phyloP scores from a whole-genome alignment of 2,329 filamentous ascomycete genomes.

The Ilyonectria destructans region DNA sequence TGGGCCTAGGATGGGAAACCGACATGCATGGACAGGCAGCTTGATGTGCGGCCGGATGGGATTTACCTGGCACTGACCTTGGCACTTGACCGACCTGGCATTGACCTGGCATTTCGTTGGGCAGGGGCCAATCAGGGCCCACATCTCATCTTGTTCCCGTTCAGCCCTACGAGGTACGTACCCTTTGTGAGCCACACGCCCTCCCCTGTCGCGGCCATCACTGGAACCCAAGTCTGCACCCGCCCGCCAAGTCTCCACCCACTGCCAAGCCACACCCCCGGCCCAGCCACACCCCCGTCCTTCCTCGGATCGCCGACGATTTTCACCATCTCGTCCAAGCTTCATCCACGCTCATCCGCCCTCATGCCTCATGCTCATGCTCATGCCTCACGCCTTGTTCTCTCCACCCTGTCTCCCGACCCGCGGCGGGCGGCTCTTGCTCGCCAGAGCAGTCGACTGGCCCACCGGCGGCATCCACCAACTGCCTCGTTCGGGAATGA shows the following conservation, averaged over 20 bases:
- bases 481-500: neutral
- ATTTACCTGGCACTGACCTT: neutral
- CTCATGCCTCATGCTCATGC: neutral
- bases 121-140: slow-evolving; percentile 35
- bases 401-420: slow-evolving; percentile 1
- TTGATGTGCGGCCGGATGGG: neutral
- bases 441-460: neutral
- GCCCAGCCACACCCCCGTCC: slow-evolving; percentile 3
- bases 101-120: slow-evolving; percentile 15
- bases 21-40: neutral
- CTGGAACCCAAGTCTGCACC: neutral
- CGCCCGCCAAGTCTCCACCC: slow-evolving; percentile 19
- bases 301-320: slow-evolving; percentile 5
- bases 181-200: slow-evolving; percentile 17
- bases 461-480: neutral
- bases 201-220: slow-evolving; percentile 16
- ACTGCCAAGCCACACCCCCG: neutral
- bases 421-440: neutral
- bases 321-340: slow-evolving; percentile 8
- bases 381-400: neutral
- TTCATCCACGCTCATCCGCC: neutral
- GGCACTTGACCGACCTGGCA: too few relatives aligned
- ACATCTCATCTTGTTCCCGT: slow-evolving; percentile 43
- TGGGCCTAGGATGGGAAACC: neutral
- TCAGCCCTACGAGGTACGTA: slow-evolving; percentile 44